A percentile compares a stretch with the other conserved stretches of the same genome.
Evolutionary conservation across 306 rosid species (phyloP).

Genomic region (Lagenaria siceraria): DNA sequence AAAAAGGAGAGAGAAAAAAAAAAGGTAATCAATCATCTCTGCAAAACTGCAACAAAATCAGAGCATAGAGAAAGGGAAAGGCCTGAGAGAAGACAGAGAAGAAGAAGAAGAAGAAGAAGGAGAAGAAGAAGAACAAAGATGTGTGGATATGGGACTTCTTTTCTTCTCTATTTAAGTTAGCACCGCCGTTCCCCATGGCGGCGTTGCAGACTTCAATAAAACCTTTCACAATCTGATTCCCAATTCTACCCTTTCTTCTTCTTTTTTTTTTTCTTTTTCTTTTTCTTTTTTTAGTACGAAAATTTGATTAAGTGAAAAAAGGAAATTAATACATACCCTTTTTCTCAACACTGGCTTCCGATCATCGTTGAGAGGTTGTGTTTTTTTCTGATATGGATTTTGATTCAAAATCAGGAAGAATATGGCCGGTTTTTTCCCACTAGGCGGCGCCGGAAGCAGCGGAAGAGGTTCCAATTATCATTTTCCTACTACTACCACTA

Average conservation of each 20-base stretch:
- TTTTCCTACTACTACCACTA: constrained; percentile 3
- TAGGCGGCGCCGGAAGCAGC: constrained; percentile 24
- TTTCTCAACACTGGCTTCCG: background rate
- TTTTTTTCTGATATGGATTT: constrained; percentile 45
- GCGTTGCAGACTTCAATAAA: constrained; percentile 3
- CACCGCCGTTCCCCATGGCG: constrained; percentile 3
- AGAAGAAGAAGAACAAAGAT: background rate
- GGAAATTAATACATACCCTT: background rate
- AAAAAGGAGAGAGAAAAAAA: background rate
- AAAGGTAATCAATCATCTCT: background rate
- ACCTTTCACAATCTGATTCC: background rate
- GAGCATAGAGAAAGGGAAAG: constrained; percentile 9
- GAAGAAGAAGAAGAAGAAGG: background rate
- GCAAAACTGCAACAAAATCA: constrained; percentile 6
- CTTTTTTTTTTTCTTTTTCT: background rate
- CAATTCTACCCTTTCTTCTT: background rate
- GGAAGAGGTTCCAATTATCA: constrained; percentile 16
- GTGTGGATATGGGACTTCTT: background rate
- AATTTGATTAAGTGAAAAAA: background rate
- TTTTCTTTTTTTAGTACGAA: background rate
- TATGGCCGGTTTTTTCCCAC: constrained; percentile 50
- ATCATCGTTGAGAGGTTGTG: background rate
- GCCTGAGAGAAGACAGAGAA: background rate
- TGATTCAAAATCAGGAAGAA: constrained; percentile 24
- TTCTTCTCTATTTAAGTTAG: background rate